Evolutionary conservation across 2,329 filamentous ascomycete genomes (phyloP).

Genomic region (Exophiala mesophila): DNA sequence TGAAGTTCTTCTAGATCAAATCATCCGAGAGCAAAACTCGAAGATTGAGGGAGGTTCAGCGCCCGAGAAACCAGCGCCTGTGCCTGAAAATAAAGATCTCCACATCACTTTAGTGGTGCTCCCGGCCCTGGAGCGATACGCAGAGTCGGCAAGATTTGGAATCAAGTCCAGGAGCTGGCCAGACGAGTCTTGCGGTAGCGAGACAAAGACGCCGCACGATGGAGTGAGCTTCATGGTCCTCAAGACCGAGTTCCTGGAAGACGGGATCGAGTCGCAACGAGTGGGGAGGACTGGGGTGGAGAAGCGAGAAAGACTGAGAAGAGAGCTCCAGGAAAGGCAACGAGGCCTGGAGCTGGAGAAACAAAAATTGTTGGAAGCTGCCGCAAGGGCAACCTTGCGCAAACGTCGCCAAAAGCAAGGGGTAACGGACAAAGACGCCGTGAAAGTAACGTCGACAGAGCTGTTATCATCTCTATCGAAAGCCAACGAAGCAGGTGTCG

Average conservation of each 20-base stretch:
- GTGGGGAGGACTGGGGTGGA: slow-evolving; percentile 44
- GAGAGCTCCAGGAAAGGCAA: slow-evolving; percentile 30
- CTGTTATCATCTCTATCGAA: neutral
- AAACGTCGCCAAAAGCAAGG: slow-evolving; percentile 1
- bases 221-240: slow-evolving; percentile 85
- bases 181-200: slow-evolving; percentile 7
- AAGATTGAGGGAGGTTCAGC: slow-evolving; percentile 44
- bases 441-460: slow-evolving; percentile 2
- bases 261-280: slow-evolving; percentile 48
- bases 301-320: slow-evolving; percentile 45
- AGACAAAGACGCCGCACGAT: slow-evolving; percentile 62
- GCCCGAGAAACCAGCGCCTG: slow-evolving; percentile 40
- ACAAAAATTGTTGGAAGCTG: slow-evolving; percentile 12
- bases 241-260: slow-evolving; percentile 78
- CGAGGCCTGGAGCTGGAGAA: slow-evolving; percentile 20
- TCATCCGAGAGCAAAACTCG: slow-evolving; percentile 45
- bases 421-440: neutral
- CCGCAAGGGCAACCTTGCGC: neutral
- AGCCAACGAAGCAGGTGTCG: neutral
- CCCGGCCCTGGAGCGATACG: slow-evolving; percentile 72
- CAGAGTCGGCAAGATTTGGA: slow-evolving; percentile 69
- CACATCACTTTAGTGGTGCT: slow-evolving; percentile 84
- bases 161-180: slow-evolving; percentile 73
- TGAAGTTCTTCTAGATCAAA: slow-evolving; percentile 57
- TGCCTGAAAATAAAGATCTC: slow-evolving; percentile 66